Conservation (phyloP, 192 early-diverging fungal species). For the Entomortierella chlamydospora region DNA sequence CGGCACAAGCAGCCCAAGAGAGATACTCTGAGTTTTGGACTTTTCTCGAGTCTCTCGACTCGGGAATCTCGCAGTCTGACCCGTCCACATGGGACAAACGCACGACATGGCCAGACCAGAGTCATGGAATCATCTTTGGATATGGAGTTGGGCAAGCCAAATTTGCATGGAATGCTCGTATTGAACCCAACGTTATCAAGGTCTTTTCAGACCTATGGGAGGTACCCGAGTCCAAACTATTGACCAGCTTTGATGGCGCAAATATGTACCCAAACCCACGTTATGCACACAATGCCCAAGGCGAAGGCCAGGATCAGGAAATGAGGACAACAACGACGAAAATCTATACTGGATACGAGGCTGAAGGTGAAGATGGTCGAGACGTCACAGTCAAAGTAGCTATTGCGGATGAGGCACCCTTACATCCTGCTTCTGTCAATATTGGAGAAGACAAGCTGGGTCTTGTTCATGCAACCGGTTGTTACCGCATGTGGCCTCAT, state of each 20-base stretch:
- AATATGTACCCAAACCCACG: slow-evolving; percentile 25
- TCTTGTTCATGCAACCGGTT: slow-evolving; percentile 9
- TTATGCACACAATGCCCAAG: slow-evolving; percentile 9
- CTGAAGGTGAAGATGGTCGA: background rate
- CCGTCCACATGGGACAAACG: slow-evolving; percentile 21
- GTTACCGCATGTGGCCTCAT: slow-evolving; percentile 33
- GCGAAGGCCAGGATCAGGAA: slow-evolving; percentile 10
- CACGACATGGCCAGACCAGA: slow-evolving; percentile 17
- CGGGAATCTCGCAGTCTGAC: slow-evolving; percentile 10
- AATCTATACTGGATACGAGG: background rate
- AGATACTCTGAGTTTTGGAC: slow-evolving; percentile 34
- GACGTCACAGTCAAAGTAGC: slow-evolving; percentile 9
- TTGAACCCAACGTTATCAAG: slow-evolving; percentile 14
- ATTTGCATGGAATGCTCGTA: slow-evolving; percentile 24
- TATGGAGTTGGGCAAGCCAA: slow-evolving; percentile 27
- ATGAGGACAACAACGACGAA: background rate
- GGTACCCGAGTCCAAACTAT: slow-evolving; percentile 6
- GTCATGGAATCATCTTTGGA: slow-evolving; percentile 24
- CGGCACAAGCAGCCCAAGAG: slow-evolving; percentile 5
- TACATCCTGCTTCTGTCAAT: slow-evolving; percentile 8
- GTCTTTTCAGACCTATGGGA: slow-evolving; percentile 25
- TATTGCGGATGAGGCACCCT: background rate
- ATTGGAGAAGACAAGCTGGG: slow-evolving; percentile 13
- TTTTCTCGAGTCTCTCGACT: slow-evolving; percentile 18
- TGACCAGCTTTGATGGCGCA: slow-evolving; percentile 33